phyloP scores from a whole-genome alignment of 1,284 basidiomycete genomes.

The Ganoderma sp. region DNA sequence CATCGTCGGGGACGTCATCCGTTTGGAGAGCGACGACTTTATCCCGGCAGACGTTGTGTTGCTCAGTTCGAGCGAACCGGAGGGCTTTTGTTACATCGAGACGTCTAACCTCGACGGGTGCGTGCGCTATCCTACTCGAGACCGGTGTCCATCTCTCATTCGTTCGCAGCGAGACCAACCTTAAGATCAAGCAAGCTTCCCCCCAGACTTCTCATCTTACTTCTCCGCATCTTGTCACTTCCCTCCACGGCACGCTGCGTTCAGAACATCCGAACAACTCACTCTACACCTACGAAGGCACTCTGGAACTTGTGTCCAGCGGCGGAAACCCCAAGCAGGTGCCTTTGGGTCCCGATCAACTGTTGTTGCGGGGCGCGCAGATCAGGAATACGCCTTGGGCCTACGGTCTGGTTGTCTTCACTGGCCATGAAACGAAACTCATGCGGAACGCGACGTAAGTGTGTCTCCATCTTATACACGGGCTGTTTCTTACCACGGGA shows the following conservation, averaged over 20 bases:
- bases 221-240: slow-evolving; percentile 75
- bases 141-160: slow-evolving; percentile 17
- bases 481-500: neutral
- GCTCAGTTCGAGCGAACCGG: slow-evolving; percentile 91
- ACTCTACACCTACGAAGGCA: slow-evolving; percentile 94
- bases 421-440: slow-evolving; percentile 97
- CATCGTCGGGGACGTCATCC: slow-evolving; percentile 90
- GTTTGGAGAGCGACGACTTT: slow-evolving; percentile 91
- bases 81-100: slow-evolving; percentile 97
- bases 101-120: slow-evolving; percentile 97
- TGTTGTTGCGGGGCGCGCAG: slow-evolving; percentile 94
- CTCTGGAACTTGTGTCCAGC: slow-evolving; percentile 69
- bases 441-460: slow-evolving; percentile 94
- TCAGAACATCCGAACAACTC: slow-evolving; percentile 99
- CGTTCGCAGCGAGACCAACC: slow-evolving; percentile 86
- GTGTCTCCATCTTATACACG: slow-evolving; percentile 22
- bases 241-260: slow-evolving; percentile 83
- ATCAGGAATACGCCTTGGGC: slow-evolving; percentile 97
- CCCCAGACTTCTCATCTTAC: slow-evolving; percentile 82
- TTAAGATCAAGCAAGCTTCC: slow-evolving; percentile 98
- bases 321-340: slow-evolving; percentile 77
- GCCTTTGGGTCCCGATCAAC: slow-evolving; percentile 93
- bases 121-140: slow-evolving; percentile 37
- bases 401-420: slow-evolving; percentile 94
- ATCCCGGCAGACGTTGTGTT: slow-evolving; percentile 96